Evolutionary conservation across 1,139 yeast species (phyloP), one percentile per base, ranked within the genome.

Genomic region (Saccharomyces hybrid): DNA sequence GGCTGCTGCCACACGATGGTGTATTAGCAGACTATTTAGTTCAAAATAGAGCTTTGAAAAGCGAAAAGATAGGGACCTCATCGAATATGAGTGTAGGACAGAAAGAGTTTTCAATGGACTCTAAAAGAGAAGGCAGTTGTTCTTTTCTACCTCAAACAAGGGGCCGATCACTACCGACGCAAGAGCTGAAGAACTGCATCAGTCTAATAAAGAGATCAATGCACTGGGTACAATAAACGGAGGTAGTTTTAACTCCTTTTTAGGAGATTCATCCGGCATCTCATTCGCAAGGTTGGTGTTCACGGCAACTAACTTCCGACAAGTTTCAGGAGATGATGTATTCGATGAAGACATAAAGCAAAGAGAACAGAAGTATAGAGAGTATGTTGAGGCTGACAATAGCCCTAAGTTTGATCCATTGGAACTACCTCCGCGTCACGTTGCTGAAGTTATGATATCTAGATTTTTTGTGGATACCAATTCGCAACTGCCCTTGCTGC

Each of bases 381-480:
- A 58, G 27, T 65, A 62, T 46, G 59, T 58, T 3, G 57, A 53
- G 4, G 58, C 61, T 2, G 63, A 58, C 31, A 53, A 55, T 1
- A 54, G 60, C 8, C 23, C 53, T 2, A 54, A 58, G 49, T 59
- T 61, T 47, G 62, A 66, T 48, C 54, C 61, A 2, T 52, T 61
- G 14, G 57, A 57, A 48, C 68, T 90, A 38, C 97, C 97, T 0
- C 79, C 88, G 0, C 87, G 87, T 63, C 72, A 74, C 25, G 80
- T 83, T 20, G 96, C 97, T 0, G 82, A 86, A 62, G 77, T 77
- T 53, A 78, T 87, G 52, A 65, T 89, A n/a, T 78, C 80, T 50
- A 75, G 82, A 2, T 89, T 78, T 68, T 90, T 90, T 65, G 81
- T 88, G 26, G 93, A 86, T 62, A 81, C 93, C 16, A 89, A 89